Evolutionary conservation across 805 yeast species (phyloP).

Genomic region (Blastobotrys mokoenaii): DNA sequence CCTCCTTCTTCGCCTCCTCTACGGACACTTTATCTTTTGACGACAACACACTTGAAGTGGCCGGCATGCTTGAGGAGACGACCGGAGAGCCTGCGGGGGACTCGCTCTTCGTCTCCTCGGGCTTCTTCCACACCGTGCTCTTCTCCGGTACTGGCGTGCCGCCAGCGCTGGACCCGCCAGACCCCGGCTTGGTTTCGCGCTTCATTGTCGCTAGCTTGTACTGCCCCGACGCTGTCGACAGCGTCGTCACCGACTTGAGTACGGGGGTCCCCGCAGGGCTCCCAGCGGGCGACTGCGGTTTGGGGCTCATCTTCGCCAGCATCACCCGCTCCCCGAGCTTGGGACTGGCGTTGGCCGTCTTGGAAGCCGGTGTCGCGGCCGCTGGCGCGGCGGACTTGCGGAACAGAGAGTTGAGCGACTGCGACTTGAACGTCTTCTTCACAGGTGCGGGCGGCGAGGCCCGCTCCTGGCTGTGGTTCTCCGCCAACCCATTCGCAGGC

Average conservation of each 20-base stretch:
- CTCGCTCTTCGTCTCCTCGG: constrained; percentile 6
- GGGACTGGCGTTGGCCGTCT: constrained; percentile 6
- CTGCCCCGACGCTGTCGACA: constrained; percentile 23
- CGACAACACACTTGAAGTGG: neutral
- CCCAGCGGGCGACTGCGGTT: constrained; percentile 4
- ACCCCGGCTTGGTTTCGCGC: constrained; percentile 7
- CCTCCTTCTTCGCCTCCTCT: constrained; percentile 10
- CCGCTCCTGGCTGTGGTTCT: too few species aligned
- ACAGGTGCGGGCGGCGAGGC: too few species aligned
- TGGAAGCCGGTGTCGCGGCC: constrained; percentile 5
- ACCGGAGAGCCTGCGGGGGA: constrained; percentile 3
- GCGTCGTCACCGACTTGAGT: constrained; percentile 7
- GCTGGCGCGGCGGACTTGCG: constrained; percentile 10
- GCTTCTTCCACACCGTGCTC: constrained; percentile 17
- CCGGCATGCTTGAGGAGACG: neutral
- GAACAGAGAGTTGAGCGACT: constrained; percentile 29
- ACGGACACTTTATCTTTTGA: neutral
- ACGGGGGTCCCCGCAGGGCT: constrained; percentile 1
- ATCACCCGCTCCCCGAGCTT: neutral
- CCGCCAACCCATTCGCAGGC: too few species aligned
- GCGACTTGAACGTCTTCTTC: constrained; percentile 27
- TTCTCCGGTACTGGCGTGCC: constrained; percentile 13
- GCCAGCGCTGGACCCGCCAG: constrained; percentile 13
- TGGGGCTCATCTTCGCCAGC: constrained; percentile 2
- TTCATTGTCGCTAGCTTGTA: constrained; percentile 21